Evolutionary conservation across 805 yeast genomes (phyloP).

Genomic region (Nakazawaea holstii): DNA sequence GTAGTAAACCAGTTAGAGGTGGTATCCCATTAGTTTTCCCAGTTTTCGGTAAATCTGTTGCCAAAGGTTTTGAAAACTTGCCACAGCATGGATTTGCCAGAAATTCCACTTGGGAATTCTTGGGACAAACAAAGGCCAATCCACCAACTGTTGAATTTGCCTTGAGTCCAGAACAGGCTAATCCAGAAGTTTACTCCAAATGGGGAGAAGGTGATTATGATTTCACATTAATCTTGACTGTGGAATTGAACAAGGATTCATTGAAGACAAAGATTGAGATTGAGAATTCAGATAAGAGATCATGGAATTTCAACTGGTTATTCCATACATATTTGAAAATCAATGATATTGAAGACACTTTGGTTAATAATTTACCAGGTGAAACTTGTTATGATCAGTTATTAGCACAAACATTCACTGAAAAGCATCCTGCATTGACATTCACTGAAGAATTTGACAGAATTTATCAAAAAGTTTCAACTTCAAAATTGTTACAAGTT

Average conservation of each 20-base stretch:
- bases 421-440: constrained; percentile 68
- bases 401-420: constrained; percentile 52
- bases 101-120: constrained; percentile 85
- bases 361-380: constrained; percentile 76
- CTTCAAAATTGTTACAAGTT: constrained; percentile 55
- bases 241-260: constrained; percentile 51
- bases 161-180: constrained; percentile 78
- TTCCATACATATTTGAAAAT: constrained; percentile 86
- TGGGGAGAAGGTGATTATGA: constrained; percentile 58
- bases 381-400: constrained; percentile 73
- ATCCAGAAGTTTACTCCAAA: constrained; percentile 47
- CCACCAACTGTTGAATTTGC: constrained; percentile 89
- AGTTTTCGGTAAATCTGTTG: constrained; percentile 69
- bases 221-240: constrained; percentile 70
- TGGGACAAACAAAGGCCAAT: constrained; percentile 70
- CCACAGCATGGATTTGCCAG: constrained; percentile 98
- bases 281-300: constrained; percentile 56
- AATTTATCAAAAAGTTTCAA: constrained; percentile 62
- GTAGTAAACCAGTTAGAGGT: constrained; percentile 92
- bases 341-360: constrained; percentile 70
- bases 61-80: constrained; percentile 55
- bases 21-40: constrained; percentile 98
- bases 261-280: constrained; percentile 72
- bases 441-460: constrained; percentile 81
- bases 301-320: constrained; percentile 86